Base-by-base conservation (phyloP, 139 green algal genomes). In the Chlorella sp. region DNA sequence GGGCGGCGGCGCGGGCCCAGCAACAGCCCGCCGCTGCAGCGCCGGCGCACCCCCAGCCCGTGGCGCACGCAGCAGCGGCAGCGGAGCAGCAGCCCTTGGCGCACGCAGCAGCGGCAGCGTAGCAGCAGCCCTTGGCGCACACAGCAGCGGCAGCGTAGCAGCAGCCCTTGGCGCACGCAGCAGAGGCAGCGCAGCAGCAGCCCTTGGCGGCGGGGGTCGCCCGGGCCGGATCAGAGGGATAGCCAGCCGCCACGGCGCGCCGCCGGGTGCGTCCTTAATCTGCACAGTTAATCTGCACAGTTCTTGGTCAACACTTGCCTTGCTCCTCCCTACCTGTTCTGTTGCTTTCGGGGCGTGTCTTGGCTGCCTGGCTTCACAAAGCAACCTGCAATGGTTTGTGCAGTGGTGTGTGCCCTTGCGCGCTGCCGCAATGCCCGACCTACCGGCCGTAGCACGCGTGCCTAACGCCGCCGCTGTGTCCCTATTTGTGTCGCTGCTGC, bases 171-270 rank as follows among this genome's bases (percentile, higher is more conserved):
- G 61, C 84, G 64, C 61, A 82, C 40, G 42, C 39, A 26, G 68
- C 66, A 88, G 84, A 34, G 61, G 61, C 82, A 88, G 83, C 83
- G 66, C 37, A 81, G 81, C 81, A 86, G 81, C 64, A 78, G 66
- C 83, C 83, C 66, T 3, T 81, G 83, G 83, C 22, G 83, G 57
- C 53, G 81, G 32, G 68, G 37, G 64, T 64, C 83, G 24, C 64
- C 83, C 9, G 83, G 64, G 14, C 21, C 16, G 9, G 64, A 79
- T 5, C 36, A 21, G n/a, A n/a, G 73, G 11, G 73, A 80, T 11
- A 24, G 32, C n/a, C 73, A 80, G 73, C 68, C 28, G 68, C 68
- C 68, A 12, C 68, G 68, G 26, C 68, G 68, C 68, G 36, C 21
- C 68, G 48, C 48, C 48, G 68, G 68, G 68, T 76, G 68, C 68